A percentile compares a stretch with the other conserved stretches of the same genome.
Evolutionary conservation across 805 yeast species (phyloP).

Genomic region (Blastobotrys chiropterorum): DNA sequence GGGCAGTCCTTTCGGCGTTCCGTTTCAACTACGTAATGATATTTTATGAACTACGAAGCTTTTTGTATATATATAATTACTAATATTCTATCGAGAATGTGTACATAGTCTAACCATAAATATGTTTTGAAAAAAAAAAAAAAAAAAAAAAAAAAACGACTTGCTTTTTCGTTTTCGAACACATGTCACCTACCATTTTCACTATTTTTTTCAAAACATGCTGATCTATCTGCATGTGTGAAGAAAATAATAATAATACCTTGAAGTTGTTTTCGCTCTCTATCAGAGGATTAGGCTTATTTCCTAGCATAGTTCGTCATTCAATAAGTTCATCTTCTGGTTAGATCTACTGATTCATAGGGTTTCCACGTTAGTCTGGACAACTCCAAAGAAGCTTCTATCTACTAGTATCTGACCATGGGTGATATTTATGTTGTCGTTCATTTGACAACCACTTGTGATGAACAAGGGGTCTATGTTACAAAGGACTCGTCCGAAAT

Average conservation of each 20-base stretch:
- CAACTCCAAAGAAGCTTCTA: no score
- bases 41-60: background rate
- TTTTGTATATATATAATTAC: background rate
- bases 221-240: background rate
- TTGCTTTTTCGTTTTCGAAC: background rate
- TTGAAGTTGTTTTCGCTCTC: background rate
- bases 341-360: no score
- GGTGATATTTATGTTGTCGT: slow-evolving; percentile 44
- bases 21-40: no score
- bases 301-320: background rate
- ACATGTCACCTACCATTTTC: background rate
- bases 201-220: background rate
- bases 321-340: background rate
- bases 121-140: background rate
- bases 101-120: background rate
- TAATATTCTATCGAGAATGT: background rate
- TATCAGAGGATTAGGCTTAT: background rate
- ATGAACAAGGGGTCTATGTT: slow-evolving; percentile 52
- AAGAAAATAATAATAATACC: background rate
- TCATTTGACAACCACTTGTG: slow-evolving; percentile 60
- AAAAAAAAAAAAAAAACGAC: background rate
- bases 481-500: slow-evolving; percentile 64
- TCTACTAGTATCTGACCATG: background rate
- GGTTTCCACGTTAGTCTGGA: no score
- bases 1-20: no score